Evolutionary conservation across 139 green algal species (phyloP).

Genomic region (Chlamydomonas sp.): DNA sequence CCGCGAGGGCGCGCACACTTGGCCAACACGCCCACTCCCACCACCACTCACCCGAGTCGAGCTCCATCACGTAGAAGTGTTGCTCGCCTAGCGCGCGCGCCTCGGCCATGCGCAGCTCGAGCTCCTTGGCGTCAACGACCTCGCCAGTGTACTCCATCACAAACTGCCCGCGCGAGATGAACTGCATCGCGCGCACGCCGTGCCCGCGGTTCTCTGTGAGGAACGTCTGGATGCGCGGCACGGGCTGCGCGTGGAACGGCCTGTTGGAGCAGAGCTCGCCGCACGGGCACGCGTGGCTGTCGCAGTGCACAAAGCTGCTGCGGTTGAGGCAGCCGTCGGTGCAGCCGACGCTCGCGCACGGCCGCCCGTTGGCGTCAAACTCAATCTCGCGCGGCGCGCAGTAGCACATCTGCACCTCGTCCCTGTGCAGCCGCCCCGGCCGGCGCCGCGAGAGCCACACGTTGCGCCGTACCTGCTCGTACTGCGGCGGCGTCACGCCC

Average conservation of each 20-base stretch:
- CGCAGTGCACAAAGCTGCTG: constrained; percentile 65
- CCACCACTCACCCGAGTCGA: constrained; percentile 32
- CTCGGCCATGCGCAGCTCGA: constrained; percentile 52
- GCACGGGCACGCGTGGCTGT: constrained; percentile 64
- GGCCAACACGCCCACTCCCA: neutral
- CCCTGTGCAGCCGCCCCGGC: constrained; percentile 58
- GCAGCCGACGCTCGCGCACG: neutral
- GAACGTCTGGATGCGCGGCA: constrained; percentile 59
- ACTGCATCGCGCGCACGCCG: constrained; percentile 50
- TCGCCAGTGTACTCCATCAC: constrained; percentile 82
- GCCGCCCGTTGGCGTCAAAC: neutral
- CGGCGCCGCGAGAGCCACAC: constrained; percentile 40
- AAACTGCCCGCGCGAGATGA: constrained; percentile 56
- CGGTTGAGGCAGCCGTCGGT: constrained; percentile 24
- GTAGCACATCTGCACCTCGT: constrained; percentile 50
- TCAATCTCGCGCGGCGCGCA: constrained; percentile 25
- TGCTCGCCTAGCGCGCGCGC: constrained; percentile 28
- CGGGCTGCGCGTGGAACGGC: constrained; percentile 60
- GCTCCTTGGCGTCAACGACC: constrained; percentile 40
- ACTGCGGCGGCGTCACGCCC: constrained; percentile 27
- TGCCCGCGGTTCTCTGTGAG: constrained; percentile 59
- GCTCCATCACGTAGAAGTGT: constrained; percentile 84
- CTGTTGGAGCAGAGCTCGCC: constrained; percentile 68
- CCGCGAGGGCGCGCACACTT: too few species aligned
- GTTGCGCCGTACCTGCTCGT: constrained; percentile 55